Evolutionary conservation across 768 basidiomycete species (phyloP).

Genomic region (Lanmaoa rubissima): DNA sequence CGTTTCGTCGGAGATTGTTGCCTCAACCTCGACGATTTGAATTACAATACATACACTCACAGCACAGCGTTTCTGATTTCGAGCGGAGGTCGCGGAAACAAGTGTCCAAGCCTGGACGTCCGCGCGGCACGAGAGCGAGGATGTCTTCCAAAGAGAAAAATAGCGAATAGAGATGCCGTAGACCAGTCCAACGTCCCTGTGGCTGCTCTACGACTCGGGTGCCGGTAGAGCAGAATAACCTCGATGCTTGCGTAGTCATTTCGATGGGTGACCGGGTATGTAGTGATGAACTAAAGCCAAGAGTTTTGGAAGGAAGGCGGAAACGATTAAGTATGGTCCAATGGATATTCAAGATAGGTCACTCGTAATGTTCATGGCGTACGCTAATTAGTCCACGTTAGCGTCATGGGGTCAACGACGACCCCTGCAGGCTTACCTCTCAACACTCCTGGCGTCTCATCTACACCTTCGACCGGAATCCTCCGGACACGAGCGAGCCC

Average conservation of each 20-base stretch:
- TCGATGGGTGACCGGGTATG: too few species aligned
- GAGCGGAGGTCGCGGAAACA: constrained; percentile 2
- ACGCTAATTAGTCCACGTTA: not conserved
- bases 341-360: not conserved
- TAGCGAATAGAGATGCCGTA: not conserved
- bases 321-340: not conserved
- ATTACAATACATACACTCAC: not conserved
- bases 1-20: not conserved
- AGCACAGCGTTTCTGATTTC: constrained; percentile 1
- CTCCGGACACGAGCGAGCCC: not conserved
- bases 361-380: not conserved
- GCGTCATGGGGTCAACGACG: not conserved
- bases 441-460: not conserved
- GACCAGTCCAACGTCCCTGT: not conserved
- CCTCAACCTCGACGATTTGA: not conserved
- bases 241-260: not conserved
- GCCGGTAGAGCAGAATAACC: not conserved
- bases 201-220: not conserved
- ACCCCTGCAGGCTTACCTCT: not conserved
- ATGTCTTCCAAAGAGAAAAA: not conserved
- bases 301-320: not conserved
- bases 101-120: not conserved
- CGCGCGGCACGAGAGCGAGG: not conserved
- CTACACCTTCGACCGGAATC: not conserved
- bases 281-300: not conserved